These are phyloP conservation scores for Chaetomium sp. DNA, from an alignment of 2,329 filamentous ascomycete species.

Conservation along the genomic window DNA sequence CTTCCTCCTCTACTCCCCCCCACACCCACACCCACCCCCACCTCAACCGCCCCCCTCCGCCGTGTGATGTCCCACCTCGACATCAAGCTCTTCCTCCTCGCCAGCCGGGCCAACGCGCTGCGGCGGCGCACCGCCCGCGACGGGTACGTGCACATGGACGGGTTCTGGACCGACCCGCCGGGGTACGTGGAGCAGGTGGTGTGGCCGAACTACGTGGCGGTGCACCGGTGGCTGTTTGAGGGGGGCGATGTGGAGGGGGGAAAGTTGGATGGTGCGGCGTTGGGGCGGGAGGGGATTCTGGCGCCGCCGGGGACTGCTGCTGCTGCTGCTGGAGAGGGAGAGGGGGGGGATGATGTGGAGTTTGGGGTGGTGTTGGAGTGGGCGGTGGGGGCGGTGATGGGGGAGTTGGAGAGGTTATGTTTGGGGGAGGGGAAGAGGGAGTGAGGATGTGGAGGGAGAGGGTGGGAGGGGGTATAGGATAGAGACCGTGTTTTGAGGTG, in stretches of 20 bases:
- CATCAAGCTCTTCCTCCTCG: conserved; percentile 75
- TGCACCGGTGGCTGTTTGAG: conserved; percentile 80
- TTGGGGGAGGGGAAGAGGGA: conserved; percentile 8
- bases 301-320: conserved; percentile 26
- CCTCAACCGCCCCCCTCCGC: conserved; percentile 41
- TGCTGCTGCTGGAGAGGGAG: too few relatives aligned
- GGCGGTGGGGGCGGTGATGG: conserved; percentile 66
- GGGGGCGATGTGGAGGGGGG: conserved; percentile 65
- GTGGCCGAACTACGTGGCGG: conserved; percentile 88
- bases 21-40: background rate
- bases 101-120: conserved; percentile 65
- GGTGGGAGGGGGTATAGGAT: too few relatives aligned
- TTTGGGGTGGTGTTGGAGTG: conserved; percentile 67
- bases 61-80: conserved; percentile 66
- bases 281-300: conserved; percentile 48
- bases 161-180: conserved; percentile 93
- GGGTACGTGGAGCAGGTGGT: conserved; percentile 94
- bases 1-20: conserved; percentile 73
- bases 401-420: conserved; percentile 43
- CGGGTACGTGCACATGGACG: conserved; percentile 80
- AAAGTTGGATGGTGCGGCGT: conserved; percentile 49
- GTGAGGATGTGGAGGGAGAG: background rate
- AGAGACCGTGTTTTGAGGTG: background rate
- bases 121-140: conserved; percentile 66
- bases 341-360: conserved; percentile 48